These are phyloP conservation scores for Nicotiana rustica DNA, from an alignment of 305 asterid genomes.

Conservation along the genomic window DNA sequence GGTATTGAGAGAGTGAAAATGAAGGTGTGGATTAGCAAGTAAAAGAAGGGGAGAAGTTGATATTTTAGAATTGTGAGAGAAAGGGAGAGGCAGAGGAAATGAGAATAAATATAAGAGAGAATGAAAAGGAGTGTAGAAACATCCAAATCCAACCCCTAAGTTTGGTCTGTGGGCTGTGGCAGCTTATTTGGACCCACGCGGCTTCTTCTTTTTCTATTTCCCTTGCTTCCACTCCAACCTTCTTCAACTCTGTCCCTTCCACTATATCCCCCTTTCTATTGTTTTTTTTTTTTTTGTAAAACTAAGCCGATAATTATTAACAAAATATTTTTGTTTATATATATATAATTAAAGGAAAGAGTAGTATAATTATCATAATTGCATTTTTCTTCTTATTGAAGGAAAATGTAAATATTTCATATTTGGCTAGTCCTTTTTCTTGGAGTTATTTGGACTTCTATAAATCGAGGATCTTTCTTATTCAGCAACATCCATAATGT, in stretches of 20 bases:
- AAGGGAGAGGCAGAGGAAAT: neutral
- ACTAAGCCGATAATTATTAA: too few species aligned
- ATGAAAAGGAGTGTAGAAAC: constrained; percentile 35
- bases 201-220: constrained; percentile 39
- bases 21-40: neutral
- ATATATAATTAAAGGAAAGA: too few species aligned
- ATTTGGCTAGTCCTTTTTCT: too few species aligned
- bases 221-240: constrained; percentile 61
- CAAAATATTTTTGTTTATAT: too few species aligned
- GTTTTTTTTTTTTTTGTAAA: neutral
- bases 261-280: neutral
- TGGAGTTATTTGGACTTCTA: too few species aligned
- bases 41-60: neutral
- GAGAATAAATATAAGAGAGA: constrained; percentile 43
- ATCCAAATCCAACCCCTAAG: constrained; percentile 31
- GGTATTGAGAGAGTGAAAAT: neutral
- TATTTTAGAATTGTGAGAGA: neutral
- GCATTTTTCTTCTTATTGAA: too few species aligned
- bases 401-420: too few species aligned
- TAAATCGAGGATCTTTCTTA: too few species aligned
- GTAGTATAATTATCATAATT: too few species aligned
- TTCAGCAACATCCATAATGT: too few species aligned
- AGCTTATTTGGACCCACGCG: constrained; percentile 57
- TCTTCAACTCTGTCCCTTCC: constrained; percentile 1
- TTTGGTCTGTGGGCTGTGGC: constrained; percentile 43